Base-by-base conservation (phyloP, 164 flowering plant genomes). In the Kalanchoe fedtschenkoi region DNA sequence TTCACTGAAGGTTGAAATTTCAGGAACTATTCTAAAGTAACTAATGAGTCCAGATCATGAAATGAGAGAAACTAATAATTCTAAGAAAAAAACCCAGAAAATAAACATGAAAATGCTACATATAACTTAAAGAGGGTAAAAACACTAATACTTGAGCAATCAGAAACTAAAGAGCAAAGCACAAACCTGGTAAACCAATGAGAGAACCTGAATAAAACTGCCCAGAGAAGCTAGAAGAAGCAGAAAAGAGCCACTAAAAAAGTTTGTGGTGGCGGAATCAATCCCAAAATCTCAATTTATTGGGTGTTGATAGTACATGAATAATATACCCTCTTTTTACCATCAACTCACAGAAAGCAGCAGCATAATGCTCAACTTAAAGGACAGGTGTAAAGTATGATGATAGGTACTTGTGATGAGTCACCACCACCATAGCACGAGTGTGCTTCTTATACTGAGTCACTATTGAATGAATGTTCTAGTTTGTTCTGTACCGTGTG, bases 371-470 rank as follows among this genome's bases (percentile, higher is more conserved):
- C 30, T 47, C 22, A 47, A 47, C 55, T 1, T 22, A 30, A 10
- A 47, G 55, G 55, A 47, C 55, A 47, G 55, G 55, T 47, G 55
- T 47, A 47, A 47, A 22, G 29, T 47, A 47, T 8, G 11, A 47
- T 13, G 55, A 47, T 47, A 47, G 24, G 55, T 47, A 47, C 30
- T 22, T 22, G 55, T 24, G 30, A 22, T 47, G 55, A 47, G 55
- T 47, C 55, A 47, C 30, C 26, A 4, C n/a, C 55, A 47, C 55
- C 0, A 47, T 26, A 24, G 30, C 29, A 47, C 26, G 30, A 47
- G 30, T 47, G n/a, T 47, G 55, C 55, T 47, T 47, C 10, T 47
- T 47, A 47, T 47, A 47, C 24, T 47, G 55, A 47, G 55, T 47
- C 55, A 47, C 30, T 47, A 47, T 24, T 47, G 16, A 22, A 22